phyloP scores from a whole-genome alignment of 169 alveolate species.

The Perkinsus marinus region DNA sequence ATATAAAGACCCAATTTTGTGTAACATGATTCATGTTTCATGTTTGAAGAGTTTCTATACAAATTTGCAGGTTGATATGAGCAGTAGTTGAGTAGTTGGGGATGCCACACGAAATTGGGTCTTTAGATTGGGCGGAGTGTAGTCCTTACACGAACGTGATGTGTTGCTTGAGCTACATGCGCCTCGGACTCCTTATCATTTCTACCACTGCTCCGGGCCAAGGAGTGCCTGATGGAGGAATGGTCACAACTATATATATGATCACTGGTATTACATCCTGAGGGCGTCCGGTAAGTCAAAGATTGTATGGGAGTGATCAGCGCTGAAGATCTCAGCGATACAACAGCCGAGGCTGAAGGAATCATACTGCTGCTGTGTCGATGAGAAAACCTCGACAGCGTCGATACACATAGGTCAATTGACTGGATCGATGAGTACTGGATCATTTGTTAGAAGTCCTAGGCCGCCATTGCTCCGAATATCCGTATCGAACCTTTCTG shows the following conservation, averaged over 20 bases:
- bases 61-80: too few relatives aligned
- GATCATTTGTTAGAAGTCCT: background rate
- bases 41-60: too few relatives aligned
- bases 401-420: background rate
- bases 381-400: background rate
- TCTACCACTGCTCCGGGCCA: background rate
- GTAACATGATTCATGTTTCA: too few relatives aligned
- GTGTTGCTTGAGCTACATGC: background rate
- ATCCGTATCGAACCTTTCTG: background rate
- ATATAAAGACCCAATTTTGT: too few relatives aligned
- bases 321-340: background rate
- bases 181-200: background rate
- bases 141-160: background rate
- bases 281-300: background rate
- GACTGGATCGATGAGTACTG: background rate
- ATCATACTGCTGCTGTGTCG: background rate
- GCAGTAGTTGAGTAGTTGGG: too few relatives aligned
- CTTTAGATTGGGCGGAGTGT: too few relatives aligned
- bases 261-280: background rate
- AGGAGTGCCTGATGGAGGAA: background rate
- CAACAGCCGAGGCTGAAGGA: background rate
- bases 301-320: background rate
- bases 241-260: background rate
- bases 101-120: too few relatives aligned
- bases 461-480: background rate